A percentile compares a stretch with the other conserved stretches of the same genome.
These are phyloP conservation scores for Tylopilus cervinicoccineus DNA, from an alignment of 768 basidiomycete species.

Conservation along the genomic window DNA sequence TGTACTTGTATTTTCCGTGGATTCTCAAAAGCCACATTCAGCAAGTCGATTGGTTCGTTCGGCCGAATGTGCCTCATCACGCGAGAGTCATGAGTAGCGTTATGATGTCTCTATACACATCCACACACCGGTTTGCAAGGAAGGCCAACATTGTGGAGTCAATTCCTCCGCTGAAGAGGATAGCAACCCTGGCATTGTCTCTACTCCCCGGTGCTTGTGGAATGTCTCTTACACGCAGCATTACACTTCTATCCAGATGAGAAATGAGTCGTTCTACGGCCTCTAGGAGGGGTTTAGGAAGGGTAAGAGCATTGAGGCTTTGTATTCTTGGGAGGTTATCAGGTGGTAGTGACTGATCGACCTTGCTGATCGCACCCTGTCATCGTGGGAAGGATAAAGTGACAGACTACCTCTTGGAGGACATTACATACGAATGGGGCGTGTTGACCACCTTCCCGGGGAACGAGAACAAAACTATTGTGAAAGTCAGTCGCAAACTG, in stretches of 20 bases:
- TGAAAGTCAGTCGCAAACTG: conserved; percentile 23
- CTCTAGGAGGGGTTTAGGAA: conserved; percentile 22
- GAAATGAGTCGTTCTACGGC: conserved; percentile 49
- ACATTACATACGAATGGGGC: conserved; percentile 22
- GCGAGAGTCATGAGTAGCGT: background rate
- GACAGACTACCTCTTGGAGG: background rate
- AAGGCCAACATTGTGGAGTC: conserved; percentile 85
- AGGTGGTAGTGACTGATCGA: conserved; percentile 49
- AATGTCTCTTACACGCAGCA: conserved; percentile 64
- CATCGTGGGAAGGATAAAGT: background rate
- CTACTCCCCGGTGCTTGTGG: conserved; percentile 40
- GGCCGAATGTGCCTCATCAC: conserved; percentile 59
- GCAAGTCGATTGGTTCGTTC: conserved; percentile 82
- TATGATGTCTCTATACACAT: background rate
- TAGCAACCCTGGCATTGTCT: conserved; percentile 59
- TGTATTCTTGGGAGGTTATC: conserved; percentile 34
- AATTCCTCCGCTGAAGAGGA: conserved; percentile 95
- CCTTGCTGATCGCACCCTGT: conserved; percentile 42
- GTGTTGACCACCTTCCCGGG: conserved; percentile 16
- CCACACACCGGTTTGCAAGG: conserved; percentile 66
- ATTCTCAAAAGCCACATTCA: conserved; percentile 96
- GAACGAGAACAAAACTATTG: conserved; percentile 16
- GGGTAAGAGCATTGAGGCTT: conserved; percentile 25
- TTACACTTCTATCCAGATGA: conserved; percentile 63
- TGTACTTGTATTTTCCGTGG: conserved; percentile 67